These are phyloP conservation scores for Cupressus sempervirens DNA, from an alignment of 75 land plant genomes.

Conservation along the genomic window DNA sequence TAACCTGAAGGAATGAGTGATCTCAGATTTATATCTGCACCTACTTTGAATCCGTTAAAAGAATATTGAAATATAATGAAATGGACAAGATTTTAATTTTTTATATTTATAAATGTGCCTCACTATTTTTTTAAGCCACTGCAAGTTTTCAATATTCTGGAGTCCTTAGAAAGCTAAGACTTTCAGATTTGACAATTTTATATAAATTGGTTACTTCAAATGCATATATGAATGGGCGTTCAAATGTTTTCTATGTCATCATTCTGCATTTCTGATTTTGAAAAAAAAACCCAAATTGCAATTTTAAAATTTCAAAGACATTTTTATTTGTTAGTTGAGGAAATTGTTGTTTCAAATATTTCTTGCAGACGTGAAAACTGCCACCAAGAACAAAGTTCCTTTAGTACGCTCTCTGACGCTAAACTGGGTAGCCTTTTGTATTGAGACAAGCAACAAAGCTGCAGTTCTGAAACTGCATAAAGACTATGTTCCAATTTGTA, in stretches of 20 bases:
- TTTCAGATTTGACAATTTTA: no score
- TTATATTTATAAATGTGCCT: no score
- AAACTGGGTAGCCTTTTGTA: slow-evolving; percentile 88
- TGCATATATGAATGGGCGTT: background rate
- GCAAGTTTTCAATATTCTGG: background rate
- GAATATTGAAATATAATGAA: background rate
- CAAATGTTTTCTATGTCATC: background rate
- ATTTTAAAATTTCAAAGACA: background rate
- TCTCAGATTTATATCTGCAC: background rate
- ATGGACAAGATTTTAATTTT: no score
- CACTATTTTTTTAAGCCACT: background rate
- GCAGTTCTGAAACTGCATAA: slow-evolving; percentile 88
- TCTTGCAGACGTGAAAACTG: slow-evolving; percentile 81
- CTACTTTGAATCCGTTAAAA: no score
- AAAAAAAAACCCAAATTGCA: background rate
- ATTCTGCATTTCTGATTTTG: background rate
- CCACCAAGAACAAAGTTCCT: slow-evolving; percentile 96
- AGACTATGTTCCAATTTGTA: slow-evolving; percentile 93
- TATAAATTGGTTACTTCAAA: background rate
- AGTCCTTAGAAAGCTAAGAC: no score
- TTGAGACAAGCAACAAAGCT: slow-evolving; percentile 85
- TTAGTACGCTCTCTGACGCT: slow-evolving; percentile 85
- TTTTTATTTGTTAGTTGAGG: background rate
- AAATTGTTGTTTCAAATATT: background rate
- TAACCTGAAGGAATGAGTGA: background rate